Evolutionary conservation across 768 basidiomycete genomes (phyloP), one percentile per base, ranked within the genome.

Genomic region (Phaeotremella skinneri): DNA sequence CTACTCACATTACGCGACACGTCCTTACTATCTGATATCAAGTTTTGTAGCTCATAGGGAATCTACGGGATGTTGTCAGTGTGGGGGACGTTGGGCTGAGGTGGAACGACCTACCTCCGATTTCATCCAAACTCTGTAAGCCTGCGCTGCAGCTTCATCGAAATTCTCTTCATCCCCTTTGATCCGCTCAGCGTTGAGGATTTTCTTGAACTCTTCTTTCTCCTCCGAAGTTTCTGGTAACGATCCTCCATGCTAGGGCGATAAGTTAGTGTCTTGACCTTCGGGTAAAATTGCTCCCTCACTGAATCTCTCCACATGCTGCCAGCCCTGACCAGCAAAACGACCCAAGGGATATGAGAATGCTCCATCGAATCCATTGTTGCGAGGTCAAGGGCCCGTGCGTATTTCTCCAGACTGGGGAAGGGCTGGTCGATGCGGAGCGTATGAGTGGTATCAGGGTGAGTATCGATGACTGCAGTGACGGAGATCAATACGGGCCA

Each of bases 91-190:
- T n/a, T 34, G n/a, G 45, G 7, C 21, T 6, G 2, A 27, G 42
- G 21, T 31, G 2, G 16, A 21, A 31, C 13, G 9, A 72, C 75
- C 30, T 37, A 82, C 83, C 45, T 78, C 79, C 21, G 83, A 82
- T 53, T 79, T 79, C 0, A 84, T 84, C 86, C 85, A 92, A 55
- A 83, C 83, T 26, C 89, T 85, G 75, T 89, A 93, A 0, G 88
- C 90, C 73, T 96, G 89, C 5, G 87, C 82, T 69, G 88, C 83
- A 1, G 93, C 94, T 76, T 98, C 94, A 60, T 96, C 94, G 72
- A 92, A 92, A 78, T 98, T 99, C 80, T 99, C 96, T 72, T 98
- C 91, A 72, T 99, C 96, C 0, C 78, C 66, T 68, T 90, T 91
- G 57, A 82, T 72, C 68, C 86, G 85, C 81, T 86, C 83, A 0